Conservation (phyloP, 2,329 filamentous ascomycete genomes). For the Bisporella sp. region DNA sequence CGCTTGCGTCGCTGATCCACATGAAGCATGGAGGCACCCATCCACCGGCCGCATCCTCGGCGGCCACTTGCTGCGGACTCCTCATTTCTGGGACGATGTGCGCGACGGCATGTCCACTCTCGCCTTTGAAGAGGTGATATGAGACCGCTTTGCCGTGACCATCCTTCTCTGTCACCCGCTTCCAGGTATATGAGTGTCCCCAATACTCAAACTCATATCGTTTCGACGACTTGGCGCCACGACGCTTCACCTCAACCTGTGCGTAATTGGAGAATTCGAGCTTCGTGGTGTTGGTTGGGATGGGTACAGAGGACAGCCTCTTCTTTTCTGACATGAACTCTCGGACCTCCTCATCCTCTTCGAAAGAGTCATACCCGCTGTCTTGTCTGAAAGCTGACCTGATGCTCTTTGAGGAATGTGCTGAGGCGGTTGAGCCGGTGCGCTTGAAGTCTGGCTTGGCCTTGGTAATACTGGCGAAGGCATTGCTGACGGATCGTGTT, state of each 20-base stretch:
- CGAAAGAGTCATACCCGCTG: conserved; percentile 49
- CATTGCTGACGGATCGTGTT: conserved; percentile 53
- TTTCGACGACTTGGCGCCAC: conserved; percentile 59
- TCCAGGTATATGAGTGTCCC: conserved; percentile 82
- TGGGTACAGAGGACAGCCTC: conserved; percentile 8
- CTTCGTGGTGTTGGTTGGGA: conserved; percentile 71
- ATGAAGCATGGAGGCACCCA: conserved; percentile 89
- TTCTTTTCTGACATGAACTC: conserved; percentile 24
- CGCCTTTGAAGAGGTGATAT: conserved; percentile 71
- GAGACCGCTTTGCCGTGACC: conserved; percentile 57
- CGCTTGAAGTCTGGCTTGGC: conserved; percentile 44
- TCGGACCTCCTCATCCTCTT: conserved; percentile 21
- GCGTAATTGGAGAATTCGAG: conserved; percentile 98
- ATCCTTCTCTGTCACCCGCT: conserved; percentile 62
- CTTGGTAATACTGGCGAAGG: conserved; percentile 28
- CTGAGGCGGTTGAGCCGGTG: conserved; percentile 15
- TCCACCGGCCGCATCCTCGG: conserved; percentile 71
- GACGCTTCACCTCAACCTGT: conserved; percentile 72
- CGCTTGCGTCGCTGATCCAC: conserved; percentile 73
- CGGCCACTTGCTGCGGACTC: conserved; percentile 60
- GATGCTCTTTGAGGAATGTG: conserved; percentile 8
- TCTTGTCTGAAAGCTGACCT: conserved; percentile 30
- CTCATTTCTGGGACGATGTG: conserved; percentile 79
- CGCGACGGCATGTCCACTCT: conserved; percentile 58
- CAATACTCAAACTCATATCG: conserved; percentile 92